Percentiles rank a stretch among this genome's conserved stretches.
phyloP scores from a whole-genome alignment of 2,329 filamentous ascomycete species.

The Emmonsia crescens region DNA sequence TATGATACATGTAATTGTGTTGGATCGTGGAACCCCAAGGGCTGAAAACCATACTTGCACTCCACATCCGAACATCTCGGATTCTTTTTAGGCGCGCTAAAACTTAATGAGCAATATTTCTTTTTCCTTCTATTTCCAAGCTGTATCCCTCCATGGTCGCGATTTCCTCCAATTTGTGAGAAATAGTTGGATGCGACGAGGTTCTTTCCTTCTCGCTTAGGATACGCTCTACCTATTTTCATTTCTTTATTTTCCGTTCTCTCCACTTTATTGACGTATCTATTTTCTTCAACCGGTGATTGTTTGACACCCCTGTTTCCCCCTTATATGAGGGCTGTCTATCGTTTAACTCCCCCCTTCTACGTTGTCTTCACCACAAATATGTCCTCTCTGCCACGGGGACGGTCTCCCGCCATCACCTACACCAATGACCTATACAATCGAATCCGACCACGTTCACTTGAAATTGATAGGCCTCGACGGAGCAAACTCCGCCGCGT shows the following conservation, averaged over 20 bases:
- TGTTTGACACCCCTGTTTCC: neutral
- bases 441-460: neutral
- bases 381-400: neutral
- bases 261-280: neutral
- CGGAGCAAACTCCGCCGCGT: slow-evolving; percentile 12
- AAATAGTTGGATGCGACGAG: neutral
- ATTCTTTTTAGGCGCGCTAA: neutral
- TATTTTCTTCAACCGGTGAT: neutral
- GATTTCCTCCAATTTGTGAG: neutral
- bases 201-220: neutral
- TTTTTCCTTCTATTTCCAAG: neutral
- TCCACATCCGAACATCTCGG: neutral
- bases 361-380: neutral
- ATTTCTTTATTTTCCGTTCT: neutral
- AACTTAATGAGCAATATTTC: neutral
- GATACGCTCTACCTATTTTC: neutral
- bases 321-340: slow-evolving; percentile 3
- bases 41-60: neutral
- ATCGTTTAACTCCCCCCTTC: slow-evolving; percentile 4
- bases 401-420: neutral
- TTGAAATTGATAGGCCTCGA: slow-evolving; percentile 3
- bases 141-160: neutral
- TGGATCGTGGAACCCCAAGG: neutral
- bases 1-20: neutral
- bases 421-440: neutral